Evolutionary conservation across 306 rosid genomes (phyloP).

Genomic region (Ammopiptanthus mongolicus): DNA sequence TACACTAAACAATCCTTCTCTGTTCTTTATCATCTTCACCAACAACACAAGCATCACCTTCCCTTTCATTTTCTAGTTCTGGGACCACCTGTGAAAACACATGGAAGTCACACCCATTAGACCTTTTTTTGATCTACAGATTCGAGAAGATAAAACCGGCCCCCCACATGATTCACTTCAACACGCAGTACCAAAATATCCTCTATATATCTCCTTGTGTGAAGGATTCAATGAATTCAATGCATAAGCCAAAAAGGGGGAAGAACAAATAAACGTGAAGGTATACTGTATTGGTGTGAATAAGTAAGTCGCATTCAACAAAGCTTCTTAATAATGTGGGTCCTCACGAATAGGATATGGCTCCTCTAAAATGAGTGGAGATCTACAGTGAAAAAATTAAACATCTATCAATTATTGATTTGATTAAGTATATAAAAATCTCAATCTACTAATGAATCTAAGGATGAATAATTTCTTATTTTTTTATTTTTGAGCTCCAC

Average conservation of each 20-base stretch:
- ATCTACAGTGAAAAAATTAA: too few relatives aligned
- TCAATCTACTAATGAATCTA: too few relatives aligned
- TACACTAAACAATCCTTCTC: background rate
- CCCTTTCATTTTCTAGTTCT: conserved; percentile 27
- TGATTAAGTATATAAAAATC: too few relatives aligned
- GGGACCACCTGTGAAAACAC: conserved; percentile 52
- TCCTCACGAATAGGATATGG: too few relatives aligned
- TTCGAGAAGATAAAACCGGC: background rate
- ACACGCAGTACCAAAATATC: background rate
- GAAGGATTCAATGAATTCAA: background rate
- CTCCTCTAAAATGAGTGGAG: too few relatives aligned
- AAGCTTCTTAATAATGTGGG: background rate
- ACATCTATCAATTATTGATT: too few relatives aligned
- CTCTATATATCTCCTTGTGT: background rate
- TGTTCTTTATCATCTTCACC: conserved; percentile 18
- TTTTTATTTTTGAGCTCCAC: too few relatives aligned
- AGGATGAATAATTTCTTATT: too few relatives aligned
- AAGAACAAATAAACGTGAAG: background rate
- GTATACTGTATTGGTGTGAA: background rate
- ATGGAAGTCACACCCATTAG: background rate
- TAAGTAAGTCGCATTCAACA: background rate
- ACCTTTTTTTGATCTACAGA: background rate
- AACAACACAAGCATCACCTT: background rate
- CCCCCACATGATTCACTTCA: background rate
- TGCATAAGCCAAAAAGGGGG: background rate